phyloP scores from a whole-genome alignment of 2,329 filamentous ascomycete genomes.

The Botrytis medusae region DNA sequence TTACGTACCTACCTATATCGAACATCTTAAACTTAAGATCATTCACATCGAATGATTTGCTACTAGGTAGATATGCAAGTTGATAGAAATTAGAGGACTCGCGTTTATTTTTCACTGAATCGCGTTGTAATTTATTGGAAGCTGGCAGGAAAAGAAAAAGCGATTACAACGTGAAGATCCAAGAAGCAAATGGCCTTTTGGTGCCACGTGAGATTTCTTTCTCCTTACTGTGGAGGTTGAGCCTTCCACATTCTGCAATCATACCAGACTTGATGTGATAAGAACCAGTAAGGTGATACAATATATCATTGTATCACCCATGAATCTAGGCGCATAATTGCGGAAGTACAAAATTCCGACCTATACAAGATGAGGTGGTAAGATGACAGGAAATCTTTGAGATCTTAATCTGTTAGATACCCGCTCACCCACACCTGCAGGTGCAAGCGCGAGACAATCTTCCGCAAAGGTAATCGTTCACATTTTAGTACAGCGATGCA shows the following conservation, averaged over 20 bases:
- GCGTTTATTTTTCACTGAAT: background rate
- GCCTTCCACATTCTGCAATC: background rate
- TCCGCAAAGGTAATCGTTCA: background rate
- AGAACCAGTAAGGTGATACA: background rate
- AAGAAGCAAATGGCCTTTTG: background rate
- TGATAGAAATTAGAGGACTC: background rate
- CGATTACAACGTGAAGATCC: background rate
- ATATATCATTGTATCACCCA: background rate
- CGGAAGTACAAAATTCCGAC: background rate
- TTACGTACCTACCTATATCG: background rate
- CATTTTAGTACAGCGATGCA: background rate
- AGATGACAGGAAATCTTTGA: conserved; percentile 8
- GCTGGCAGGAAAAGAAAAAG: background rate
- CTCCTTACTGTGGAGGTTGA: background rate
- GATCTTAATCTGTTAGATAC: conserved; percentile 11
- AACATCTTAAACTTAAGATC: background rate
- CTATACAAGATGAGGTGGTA: conserved; percentile 6
- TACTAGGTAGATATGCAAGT: background rate
- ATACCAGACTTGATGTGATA: background rate
- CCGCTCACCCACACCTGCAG: background rate
- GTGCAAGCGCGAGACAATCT: background rate
- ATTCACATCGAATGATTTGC: background rate
- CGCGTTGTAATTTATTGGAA: background rate
- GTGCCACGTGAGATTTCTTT: background rate
- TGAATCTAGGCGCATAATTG: background rate